A percentile compares a stretch with the other conserved stretches of the same genome.
phyloP scores from a whole-genome alignment of 768 basidiomycete genomes.

The Kwoniella europaea region DNA sequence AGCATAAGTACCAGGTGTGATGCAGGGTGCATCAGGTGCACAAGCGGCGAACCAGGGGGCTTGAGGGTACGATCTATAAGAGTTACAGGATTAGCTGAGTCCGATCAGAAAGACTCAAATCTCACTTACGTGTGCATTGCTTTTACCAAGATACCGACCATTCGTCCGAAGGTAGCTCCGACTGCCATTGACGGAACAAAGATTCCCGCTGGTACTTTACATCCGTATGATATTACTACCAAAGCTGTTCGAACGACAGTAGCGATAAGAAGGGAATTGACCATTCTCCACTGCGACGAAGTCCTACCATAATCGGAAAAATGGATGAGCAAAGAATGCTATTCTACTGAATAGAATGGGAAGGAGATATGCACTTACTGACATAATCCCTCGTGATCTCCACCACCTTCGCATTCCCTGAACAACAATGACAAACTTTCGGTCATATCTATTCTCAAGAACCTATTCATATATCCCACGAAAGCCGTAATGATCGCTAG shows the following conservation, averaged over 20 bases:
- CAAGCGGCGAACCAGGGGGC: constrained; percentile 90
- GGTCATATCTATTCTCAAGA: constrained; percentile 96
- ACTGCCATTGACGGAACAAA: constrained; percentile 99
- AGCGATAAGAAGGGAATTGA: constrained; percentile 87
- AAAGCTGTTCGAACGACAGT: constrained; percentile 84
- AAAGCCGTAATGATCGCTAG: constrained; percentile 87
- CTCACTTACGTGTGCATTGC: constrained; percentile 75
- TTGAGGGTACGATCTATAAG: constrained; percentile 73
- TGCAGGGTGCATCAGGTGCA: constrained; percentile 89
- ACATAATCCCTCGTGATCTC: constrained; percentile 89
- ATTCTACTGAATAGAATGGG: neutral
- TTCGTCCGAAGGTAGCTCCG: constrained; percentile 93
- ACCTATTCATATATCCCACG: constrained; percentile 91
- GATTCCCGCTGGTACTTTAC: constrained; percentile 95
- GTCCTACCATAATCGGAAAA: constrained; percentile 63
- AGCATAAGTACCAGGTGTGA: constrained; percentile 97
- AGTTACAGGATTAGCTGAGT: neutral
- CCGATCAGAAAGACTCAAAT: neutral
- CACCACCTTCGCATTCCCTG: constrained; percentile 91
- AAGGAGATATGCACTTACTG: constrained; percentile 68
- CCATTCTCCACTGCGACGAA: constrained; percentile 89
- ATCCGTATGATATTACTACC: constrained; percentile 91
- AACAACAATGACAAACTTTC: constrained; percentile 93
- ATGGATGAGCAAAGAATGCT: neutral
- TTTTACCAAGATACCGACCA: constrained; percentile 96